These are phyloP conservation scores for Cryptococcus jaspeensis DNA, from an alignment of 1,284 basidiomycete genomes.

Conservation along the genomic window DNA sequence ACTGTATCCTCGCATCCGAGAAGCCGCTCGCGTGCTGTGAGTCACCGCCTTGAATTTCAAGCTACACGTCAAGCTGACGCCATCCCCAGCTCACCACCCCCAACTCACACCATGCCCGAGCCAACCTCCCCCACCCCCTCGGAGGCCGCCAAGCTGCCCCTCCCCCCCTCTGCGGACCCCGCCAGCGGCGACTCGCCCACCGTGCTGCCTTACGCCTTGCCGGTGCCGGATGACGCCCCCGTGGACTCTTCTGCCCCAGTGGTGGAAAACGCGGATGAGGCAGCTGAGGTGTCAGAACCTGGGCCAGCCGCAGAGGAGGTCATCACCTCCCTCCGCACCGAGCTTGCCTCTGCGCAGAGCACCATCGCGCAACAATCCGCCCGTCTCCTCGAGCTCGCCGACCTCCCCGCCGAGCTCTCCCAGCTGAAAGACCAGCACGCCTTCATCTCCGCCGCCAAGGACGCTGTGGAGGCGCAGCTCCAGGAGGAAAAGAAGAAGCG, in stretches of 20 bases:
- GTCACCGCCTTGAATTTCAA: no score
- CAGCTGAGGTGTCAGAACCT: not conserved
- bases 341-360: conserved; percentile 28
- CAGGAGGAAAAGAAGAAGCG: conserved; percentile 61
- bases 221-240: not conserved
- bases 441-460: conserved; percentile 41
- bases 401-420: conserved; percentile 39
- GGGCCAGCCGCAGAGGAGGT: conserved; percentile 10
- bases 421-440: conserved; percentile 44
- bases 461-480: conserved; percentile 62
- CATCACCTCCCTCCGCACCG: conserved; percentile 23
- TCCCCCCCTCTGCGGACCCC: conserved; percentile 14
- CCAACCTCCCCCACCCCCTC: not conserved
- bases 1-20: no score
- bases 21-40: no score
- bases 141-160: conserved; percentile 14
- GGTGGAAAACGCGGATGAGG: not conserved
- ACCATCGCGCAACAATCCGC: conserved; percentile 26
- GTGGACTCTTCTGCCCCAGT: not conserved
- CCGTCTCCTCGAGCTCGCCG: conserved; percentile 25
- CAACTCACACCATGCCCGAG: not conserved
- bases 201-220: not conserved
- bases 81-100: no score
- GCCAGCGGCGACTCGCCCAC: conserved; percentile 2
- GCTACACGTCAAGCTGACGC: no score